Conservation (phyloP, 106 monocot species). For the Triglochin maritima region DNA sequence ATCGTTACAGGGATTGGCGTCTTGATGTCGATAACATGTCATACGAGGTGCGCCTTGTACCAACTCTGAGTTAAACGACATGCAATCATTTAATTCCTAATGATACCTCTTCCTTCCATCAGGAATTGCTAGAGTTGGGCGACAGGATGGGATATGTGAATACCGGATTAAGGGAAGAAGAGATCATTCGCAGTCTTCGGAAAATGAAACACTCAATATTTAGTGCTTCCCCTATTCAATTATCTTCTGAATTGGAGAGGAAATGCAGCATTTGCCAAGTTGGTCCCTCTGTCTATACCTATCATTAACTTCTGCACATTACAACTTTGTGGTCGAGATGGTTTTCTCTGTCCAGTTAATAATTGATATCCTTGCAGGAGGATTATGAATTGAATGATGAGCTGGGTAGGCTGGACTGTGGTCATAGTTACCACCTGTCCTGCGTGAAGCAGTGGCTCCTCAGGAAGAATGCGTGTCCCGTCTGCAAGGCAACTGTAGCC, state of each 20-base stretch:
- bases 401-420: conserved; percentile 65
- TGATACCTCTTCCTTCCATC: background rate
- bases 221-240: conserved; percentile 17
- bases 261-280: conserved; percentile 97
- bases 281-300: conserved; percentile 2
- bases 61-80: background rate
- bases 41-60: conserved; percentile 50
- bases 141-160: conserved; percentile 86
- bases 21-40: conserved; percentile 95
- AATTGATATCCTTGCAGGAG: conserved; percentile 35
- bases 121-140: conserved; percentile 91
- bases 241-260: conserved; percentile 38
- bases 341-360: no score
- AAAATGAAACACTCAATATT: conserved; percentile 46
- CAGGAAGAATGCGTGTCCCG: conserved; percentile 86
- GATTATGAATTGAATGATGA: conserved; percentile 80
- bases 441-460: conserved; percentile 96
- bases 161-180: conserved; percentile 91
- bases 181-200: conserved; percentile 43
- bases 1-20: conserved; percentile 67
- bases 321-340: no score
- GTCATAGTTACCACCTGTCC: conserved; percentile 62
- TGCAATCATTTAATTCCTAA: background rate
- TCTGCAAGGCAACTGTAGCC: conserved; percentile 68
- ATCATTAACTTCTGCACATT: background rate